phyloP scores from a whole-genome alignment of 192 early-diverging fungal species.

The Blastocladiella britannica region DNA sequence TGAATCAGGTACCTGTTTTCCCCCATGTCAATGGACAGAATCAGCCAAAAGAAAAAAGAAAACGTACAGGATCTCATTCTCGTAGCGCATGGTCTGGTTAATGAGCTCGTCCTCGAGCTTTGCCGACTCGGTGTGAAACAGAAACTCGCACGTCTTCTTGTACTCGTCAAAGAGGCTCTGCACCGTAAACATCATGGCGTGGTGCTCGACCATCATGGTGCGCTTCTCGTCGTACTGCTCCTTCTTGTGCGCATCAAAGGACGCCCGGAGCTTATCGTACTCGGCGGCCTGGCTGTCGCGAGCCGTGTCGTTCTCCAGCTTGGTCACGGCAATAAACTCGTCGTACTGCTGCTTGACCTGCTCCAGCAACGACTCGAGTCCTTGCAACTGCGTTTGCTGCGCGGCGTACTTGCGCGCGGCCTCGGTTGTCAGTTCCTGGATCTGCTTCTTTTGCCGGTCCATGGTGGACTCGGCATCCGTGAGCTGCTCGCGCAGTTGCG shows the following conservation, averaged over 20 bases:
- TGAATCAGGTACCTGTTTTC: constrained; percentile 25
- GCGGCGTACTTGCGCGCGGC: constrained; percentile 29
- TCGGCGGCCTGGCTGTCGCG: constrained; percentile 17
- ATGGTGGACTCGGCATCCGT: constrained; percentile 11
- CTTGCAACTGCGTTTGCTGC: constrained; percentile 37
- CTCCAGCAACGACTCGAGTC: constrained; percentile 34
- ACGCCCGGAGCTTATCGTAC: constrained; percentile 18
- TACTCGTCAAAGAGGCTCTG: constrained; percentile 42
- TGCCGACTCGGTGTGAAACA: constrained; percentile 28
- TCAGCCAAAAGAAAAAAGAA: neutral
- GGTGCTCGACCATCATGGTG: constrained; percentile 24
- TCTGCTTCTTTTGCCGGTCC: constrained; percentile 12
- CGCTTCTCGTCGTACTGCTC: constrained; percentile 32
- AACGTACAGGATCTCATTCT: constrained; percentile 31
- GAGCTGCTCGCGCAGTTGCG: constrained; percentile 6
- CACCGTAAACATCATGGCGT: constrained; percentile 25
- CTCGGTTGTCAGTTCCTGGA: constrained; percentile 25
- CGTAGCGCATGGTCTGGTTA: constrained; percentile 25
- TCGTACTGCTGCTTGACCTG: constrained; percentile 34
- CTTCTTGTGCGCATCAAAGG: constrained; percentile 23
- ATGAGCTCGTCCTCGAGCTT: constrained; percentile 38
- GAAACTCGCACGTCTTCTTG: constrained; percentile 24
- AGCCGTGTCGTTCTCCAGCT: constrained; percentile 32
- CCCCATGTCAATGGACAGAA: neutral
- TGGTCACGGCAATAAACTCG: constrained; percentile 34